These are phyloP conservation scores for Phlebopus sp. DNA, from an alignment of 1,284 basidiomycete genomes.

Conservation along the genomic window DNA sequence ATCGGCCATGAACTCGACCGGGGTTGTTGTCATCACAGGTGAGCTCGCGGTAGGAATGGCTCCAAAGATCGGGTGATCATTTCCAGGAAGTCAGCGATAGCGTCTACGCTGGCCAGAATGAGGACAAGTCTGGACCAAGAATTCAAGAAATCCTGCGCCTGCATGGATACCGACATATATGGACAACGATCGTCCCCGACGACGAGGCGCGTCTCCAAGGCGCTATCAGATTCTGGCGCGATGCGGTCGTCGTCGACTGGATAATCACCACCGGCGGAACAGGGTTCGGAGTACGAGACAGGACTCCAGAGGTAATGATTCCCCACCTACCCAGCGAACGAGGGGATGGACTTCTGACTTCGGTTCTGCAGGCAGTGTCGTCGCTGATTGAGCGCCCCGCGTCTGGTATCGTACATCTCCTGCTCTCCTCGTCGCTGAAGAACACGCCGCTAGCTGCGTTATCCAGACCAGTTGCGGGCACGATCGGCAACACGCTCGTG, in stretches of 20 bases:
- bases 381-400: slow-evolving; percentile 74
- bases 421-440: slow-evolving; percentile 65
- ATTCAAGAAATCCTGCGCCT: slow-evolving; percentile 50
- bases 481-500: slow-evolving; percentile 63
- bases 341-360: too few species aligned
- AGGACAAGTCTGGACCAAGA: slow-evolving; percentile 64
- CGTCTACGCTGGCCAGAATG: slow-evolving; percentile 47
- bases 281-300: slow-evolving; percentile 77
- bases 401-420: slow-evolving; percentile 75
- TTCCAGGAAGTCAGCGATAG: slow-evolving; percentile 62
- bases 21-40: slow-evolving; percentile 28
- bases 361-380: slow-evolving; percentile 56
- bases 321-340: not conserved
- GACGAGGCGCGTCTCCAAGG: slow-evolving; percentile 51
- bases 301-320: slow-evolving; percentile 77
- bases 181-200: slow-evolving; percentile 57
- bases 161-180: slow-evolving; percentile 39
- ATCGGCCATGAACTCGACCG: slow-evolving; percentile 22
- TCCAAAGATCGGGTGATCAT: slow-evolving; percentile 10
- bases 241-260: slow-evolving; percentile 54
- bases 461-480: slow-evolving; percentile 79
- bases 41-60: not conserved
- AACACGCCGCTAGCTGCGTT: slow-evolving; percentile 81
- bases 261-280: slow-evolving; percentile 85
- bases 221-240: slow-evolving; percentile 46